Base-by-base conservation (phyloP, 305 asterid species). In the Fraxinus albicans region DNA sequence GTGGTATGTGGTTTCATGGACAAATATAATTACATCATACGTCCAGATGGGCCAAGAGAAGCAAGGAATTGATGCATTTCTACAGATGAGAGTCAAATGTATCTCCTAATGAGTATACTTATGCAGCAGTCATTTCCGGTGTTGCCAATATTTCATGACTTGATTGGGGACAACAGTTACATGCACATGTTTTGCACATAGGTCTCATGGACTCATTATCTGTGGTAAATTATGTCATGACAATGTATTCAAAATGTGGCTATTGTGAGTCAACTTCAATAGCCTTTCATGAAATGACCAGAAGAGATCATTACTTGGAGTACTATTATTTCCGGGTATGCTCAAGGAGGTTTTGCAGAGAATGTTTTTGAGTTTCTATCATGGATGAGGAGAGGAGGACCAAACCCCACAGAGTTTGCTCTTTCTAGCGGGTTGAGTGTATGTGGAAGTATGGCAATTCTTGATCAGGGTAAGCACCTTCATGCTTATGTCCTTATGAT, bases 261-360 rank as follows among this genome's bases (percentile, higher is more conserved):
- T 81, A 77, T 36, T 15, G 85, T n/a, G 83, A 77, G 83, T 87
- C 77, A 17, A 94, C 97, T 60, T 86, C 90, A 38, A 81, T 40
- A 55, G 77, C 92, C 53, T 95, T 95, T 84, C 84, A 69, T 42
- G 90, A 86, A 84, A 88, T 93, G 94, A 79, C 83, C 9, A 85
- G 50, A 77, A 92, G 90, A 84, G 97, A 80, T 95, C 63, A 86
- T 93, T 82, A 91, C 98, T 79, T 95, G 97, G 97, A 95, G 96
- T 81, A 91, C 96, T 2, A 86, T 95, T 17, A 93, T 95, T 72
- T 88, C 95, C 19, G 97, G 96, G 21, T 90, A 88, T 88, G 87
- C 97, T 84, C 97, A 95, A 89, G 91, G 84, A 55, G 97, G 97
- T 75, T 79, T 53, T 8, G 92, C 90, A 60, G 94, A 91, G 87